Evolutionary conservation across 2,329 filamentous ascomycete species (phyloP).

Genomic region (Alternaria sp.): DNA sequence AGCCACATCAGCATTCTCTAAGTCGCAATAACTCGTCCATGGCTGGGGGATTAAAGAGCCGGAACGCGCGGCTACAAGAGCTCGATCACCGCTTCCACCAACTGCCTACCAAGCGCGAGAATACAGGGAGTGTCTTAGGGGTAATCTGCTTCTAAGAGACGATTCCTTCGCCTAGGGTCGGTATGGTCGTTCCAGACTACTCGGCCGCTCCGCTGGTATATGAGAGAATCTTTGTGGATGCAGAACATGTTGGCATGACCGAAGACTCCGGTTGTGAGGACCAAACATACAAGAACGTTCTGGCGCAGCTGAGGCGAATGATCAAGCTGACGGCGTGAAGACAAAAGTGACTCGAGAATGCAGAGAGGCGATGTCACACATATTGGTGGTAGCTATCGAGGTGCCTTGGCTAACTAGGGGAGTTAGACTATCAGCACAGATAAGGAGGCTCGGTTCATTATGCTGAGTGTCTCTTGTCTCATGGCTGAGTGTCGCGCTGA

Average conservation of each 20-base stretch:
- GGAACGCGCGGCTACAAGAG: neutral
- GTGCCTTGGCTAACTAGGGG: neutral
- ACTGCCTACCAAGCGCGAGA: neutral
- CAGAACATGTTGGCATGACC: neutral
- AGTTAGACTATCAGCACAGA: neutral
- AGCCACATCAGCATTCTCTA: too few species aligned
- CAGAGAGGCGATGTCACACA: neutral
- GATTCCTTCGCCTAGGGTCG: accelerated
- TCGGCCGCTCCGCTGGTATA: neutral
- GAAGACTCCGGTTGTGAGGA: neutral
- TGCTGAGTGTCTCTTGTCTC: neutral
- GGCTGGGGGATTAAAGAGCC: accelerated
- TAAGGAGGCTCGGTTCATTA: neutral
- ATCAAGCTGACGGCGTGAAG: neutral
- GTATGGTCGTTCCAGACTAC: neutral
- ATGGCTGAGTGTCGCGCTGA: neutral
- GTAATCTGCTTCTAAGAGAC: neutral
- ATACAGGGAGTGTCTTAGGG: neutral
- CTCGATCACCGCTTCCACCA: neutral
- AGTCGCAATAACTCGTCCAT: neutral
- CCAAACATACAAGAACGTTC: neutral
- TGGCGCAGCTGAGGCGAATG: neutral
- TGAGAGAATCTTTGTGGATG: neutral
- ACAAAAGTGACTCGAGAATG: neutral
- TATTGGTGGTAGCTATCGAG: neutral